Percentiles rank a stretch among this genome's conserved stretches.
Evolutionary conservation across 2,329 filamentous ascomycete species (phyloP).

Genomic region (Penicillium sp.): DNA sequence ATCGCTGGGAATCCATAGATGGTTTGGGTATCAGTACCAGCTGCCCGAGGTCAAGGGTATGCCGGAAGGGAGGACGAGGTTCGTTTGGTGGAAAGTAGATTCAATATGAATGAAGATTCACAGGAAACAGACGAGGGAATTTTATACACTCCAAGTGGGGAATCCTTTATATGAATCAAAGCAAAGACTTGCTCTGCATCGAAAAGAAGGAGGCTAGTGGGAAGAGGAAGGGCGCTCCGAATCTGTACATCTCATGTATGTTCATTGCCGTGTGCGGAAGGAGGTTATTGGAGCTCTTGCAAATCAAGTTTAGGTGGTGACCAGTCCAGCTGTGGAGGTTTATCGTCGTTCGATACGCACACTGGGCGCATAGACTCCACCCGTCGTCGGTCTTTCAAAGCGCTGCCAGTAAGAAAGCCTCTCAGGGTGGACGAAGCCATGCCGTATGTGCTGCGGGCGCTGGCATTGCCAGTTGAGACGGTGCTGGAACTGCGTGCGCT

Average conservation of each 20-base stretch:
- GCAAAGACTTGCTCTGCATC: background rate
- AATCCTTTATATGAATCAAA: slow-evolving; percentile 1
- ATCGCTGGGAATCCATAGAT: no score
- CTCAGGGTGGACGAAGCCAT: slow-evolving; percentile 37
- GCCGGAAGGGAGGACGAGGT: background rate
- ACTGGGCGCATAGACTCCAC: slow-evolving; percentile 31
- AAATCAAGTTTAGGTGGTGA: slow-evolving; percentile 38
- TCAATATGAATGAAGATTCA: slow-evolving; percentile 6
- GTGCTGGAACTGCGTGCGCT: slow-evolving; percentile 40
- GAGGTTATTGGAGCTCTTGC: slow-evolving; percentile 26
- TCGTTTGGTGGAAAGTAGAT: background rate
- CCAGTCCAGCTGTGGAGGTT: slow-evolving; percentile 39
- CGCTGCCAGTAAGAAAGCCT: slow-evolving; percentile 33
- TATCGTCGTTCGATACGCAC: slow-evolving; percentile 32
- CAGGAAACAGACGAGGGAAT: background rate
- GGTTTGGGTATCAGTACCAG: slow-evolving; percentile 14
- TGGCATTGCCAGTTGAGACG: slow-evolving; percentile 36
- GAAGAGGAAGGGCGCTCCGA: background rate
- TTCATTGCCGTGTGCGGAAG: background rate
- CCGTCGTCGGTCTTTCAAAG: slow-evolving; percentile 30
- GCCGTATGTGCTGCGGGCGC: slow-evolving; percentile 36
- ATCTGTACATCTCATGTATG: slow-evolving; percentile 11
- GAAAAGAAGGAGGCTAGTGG: background rate
- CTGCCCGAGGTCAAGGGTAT: slow-evolving; percentile 2
- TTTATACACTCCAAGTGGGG: background rate